Conservation (phyloP, 768 basidiomycete species). For the Lactarius deliciosus region DNA sequence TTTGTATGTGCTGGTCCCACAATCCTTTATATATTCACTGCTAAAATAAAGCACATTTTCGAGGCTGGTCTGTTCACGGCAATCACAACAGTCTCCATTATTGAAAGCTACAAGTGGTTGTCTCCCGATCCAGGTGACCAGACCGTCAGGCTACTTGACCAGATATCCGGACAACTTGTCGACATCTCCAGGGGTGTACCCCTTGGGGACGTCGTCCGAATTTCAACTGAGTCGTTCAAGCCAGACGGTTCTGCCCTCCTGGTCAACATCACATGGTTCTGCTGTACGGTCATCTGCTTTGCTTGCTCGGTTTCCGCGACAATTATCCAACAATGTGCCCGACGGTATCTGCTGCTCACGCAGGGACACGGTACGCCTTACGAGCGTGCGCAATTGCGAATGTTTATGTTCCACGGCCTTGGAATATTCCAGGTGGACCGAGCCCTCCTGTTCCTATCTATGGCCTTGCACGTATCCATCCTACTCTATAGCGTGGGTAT, state of each 20-base stretch:
- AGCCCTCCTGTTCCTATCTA: not conserved
- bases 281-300: conserved; percentile 1
- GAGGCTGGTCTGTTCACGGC: conserved; percentile 26
- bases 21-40: not conserved
- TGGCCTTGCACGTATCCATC: not conserved
- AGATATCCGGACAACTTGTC: not conserved
- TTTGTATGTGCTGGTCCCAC: conserved; percentile 10
- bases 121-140: conserved; percentile 1
- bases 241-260: not conserved
- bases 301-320: conserved; percentile 1
- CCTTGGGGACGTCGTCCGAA: no score
- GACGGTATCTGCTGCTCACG: not conserved
- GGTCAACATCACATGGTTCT: conserved; percentile 11
- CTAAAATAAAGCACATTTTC: not conserved
- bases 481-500: not conserved
- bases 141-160: not conserved
- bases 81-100: conserved; percentile 11
- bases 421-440: not conserved
- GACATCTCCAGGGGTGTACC: not conserved
- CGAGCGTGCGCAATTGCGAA: not conserved
- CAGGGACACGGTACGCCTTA: not conserved
- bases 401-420: not conserved
- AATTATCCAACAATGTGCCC: conserved; percentile 14
- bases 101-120: conserved; percentile 21
- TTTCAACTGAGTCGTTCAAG: not conserved